Conservation (phyloP, 1,284 basidiomycete genomes). For the Phenoliferia sp. region DNA sequence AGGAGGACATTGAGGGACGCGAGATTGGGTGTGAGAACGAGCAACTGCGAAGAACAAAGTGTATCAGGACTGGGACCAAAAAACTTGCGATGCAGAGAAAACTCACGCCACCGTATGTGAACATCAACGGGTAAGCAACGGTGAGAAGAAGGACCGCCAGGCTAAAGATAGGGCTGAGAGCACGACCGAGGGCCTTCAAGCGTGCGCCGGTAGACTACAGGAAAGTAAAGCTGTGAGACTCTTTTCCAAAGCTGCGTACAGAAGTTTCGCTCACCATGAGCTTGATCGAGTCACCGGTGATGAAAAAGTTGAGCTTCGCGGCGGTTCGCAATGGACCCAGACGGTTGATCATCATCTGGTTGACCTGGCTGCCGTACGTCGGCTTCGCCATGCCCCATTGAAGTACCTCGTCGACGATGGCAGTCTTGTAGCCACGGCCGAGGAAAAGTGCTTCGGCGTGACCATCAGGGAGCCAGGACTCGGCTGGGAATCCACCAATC, state of each 20-base stretch:
- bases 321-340: slow-evolving; percentile 32
- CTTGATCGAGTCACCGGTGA: slow-evolving; percentile 18
- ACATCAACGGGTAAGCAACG: slow-evolving; percentile 32
- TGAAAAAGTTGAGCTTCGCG: slow-evolving; percentile 31
- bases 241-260: not conserved
- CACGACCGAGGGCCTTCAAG: slow-evolving; percentile 24
- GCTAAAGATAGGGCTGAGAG: slow-evolving; percentile 31
- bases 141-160: slow-evolving; percentile 30
- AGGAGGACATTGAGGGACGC: slow-evolving; percentile 31
- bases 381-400: slow-evolving; percentile 34
- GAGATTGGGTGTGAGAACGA: slow-evolving; percentile 24
- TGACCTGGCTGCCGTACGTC: slow-evolving; percentile 23
- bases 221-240: not conserved
- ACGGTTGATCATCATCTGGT: slow-evolving; percentile 30
- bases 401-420: slow-evolving; percentile 32
- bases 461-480: slow-evolving; percentile 35
- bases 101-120: slow-evolving; percentile 32
- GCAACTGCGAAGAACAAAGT: slow-evolving; percentile 5
- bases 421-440: slow-evolving; percentile 33
- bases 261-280: slow-evolving; percentile 17
- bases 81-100: not conserved
- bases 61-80: not conserved
- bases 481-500: slow-evolving; percentile 37
- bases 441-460: slow-evolving; percentile 30
- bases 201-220: slow-evolving; percentile 28